phyloP scores from a whole-genome alignment of 441 rosid genomes.

The Mallotus repandus region DNA sequence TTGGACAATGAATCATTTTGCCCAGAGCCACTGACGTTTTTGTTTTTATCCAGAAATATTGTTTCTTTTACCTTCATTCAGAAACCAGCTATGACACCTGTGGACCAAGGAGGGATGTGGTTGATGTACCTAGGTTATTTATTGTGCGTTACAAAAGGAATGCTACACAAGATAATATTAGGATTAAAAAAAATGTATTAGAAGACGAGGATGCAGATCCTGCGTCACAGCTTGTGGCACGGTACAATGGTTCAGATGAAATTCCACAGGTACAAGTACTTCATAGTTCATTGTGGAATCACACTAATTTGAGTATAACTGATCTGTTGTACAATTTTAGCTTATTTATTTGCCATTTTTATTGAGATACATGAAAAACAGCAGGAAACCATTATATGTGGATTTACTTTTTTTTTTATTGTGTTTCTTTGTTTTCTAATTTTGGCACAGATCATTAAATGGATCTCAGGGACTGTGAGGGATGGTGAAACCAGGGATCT shows the following conservation, averaged over 20 bases:
- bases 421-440: constrained; percentile 9
- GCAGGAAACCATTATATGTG: neutral
- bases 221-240: constrained; percentile 90
- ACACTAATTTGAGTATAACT: neutral
- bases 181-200: constrained; percentile 43
- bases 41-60: constrained; percentile 65
- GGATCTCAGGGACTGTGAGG: constrained; percentile 77
- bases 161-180: constrained; percentile 46
- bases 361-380: neutral
- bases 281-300: neutral
- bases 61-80: constrained; percentile 82
- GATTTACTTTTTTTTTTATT: neutral
- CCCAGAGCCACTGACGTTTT: constrained; percentile 23
- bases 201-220: constrained; percentile 65
- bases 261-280: constrained; percentile 52
- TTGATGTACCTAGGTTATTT: constrained; percentile 79
- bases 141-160: constrained; percentile 87
- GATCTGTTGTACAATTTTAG: neutral
- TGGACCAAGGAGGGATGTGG: constrained; percentile 78
- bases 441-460: constrained; percentile 58
- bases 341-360: neutral
- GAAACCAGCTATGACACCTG: constrained; percentile 89
- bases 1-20: neutral
- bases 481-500: constrained; percentile 91
- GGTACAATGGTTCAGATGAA: constrained; percentile 76